Percentiles rank a stretch among this genome's conserved stretches.
Conservation (phyloP, 2,329 filamentous ascomycete species). For the Trichoderma koningii region DNA sequence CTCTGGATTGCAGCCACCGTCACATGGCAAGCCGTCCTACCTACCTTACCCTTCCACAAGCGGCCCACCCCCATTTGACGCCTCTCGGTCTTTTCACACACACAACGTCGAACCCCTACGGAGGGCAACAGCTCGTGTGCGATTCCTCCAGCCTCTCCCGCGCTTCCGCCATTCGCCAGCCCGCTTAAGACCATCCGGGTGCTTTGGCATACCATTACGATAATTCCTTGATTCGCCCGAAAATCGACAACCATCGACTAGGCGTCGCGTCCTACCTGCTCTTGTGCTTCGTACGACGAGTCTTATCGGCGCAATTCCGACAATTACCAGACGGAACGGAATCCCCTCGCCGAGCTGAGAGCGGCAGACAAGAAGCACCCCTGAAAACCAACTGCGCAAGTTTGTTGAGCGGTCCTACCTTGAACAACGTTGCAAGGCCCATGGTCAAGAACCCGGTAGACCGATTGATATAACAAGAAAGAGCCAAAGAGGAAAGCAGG, state of each 20-base stretch:
- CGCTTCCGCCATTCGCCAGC: conserved; percentile 23
- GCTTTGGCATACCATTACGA: conserved; percentile 19
- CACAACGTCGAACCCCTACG: conserved; percentile 30
- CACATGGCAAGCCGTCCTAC: conserved; percentile 18
- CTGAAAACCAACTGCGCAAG: background rate
- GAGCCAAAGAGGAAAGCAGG: background rate
- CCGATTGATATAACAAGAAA: background rate
- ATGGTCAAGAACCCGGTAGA: conserved; percentile 5
- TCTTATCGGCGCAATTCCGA: conserved; percentile 17
- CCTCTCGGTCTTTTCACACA: conserved; percentile 14
- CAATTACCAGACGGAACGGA: background rate
- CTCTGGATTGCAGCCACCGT: conserved; percentile 17
- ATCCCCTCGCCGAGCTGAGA: background rate
- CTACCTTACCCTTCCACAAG: conserved; percentile 16
- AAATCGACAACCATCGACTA: background rate
- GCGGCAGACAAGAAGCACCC: background rate
- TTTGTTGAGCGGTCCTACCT: background rate
- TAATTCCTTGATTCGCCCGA: background rate
- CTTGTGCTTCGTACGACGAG: conserved; percentile 12
- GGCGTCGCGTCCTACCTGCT: conserved; percentile 12
- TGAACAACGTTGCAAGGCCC: conserved; percentile 5
- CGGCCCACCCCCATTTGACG: conserved; percentile 16
- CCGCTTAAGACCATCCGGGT: conserved; percentile 3
- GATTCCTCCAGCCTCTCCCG: conserved; percentile 31
- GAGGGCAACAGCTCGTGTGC: conserved; percentile 48